Base-by-base conservation (phyloP, 2,329 filamentous ascomycete species). In the Monilinia fructicola region DNA sequence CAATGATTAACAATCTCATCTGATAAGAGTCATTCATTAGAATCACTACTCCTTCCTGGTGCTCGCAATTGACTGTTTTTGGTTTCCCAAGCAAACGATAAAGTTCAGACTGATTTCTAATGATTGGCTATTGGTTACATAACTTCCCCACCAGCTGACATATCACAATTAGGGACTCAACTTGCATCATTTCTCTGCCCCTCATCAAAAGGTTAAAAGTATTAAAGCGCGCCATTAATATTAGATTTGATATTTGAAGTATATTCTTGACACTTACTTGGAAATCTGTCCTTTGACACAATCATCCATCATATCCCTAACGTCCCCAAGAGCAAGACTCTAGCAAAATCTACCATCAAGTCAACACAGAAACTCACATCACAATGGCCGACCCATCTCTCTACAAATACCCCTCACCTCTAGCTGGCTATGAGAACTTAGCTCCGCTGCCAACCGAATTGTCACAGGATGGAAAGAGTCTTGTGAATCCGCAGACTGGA, bases 401-500 rank as follows among this genome's bases (percentile, higher is more conserved):
- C 28, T 85, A 82, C 74, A 77, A 75, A 0, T 85, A 83, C 70
- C 79, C 82, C 12, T 85, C 80, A 11, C 84, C 84, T 2, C 75
- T 86, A 0, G 76, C 79, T 70, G 84, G 83, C 31, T 85, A 81
- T 67, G 80, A 83, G 68, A 77, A 79, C 62, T 76, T 79, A 2
- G 76, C 80, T 28, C 80, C 82, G 1, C 77, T 87, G 0, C 73
- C 82, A 26, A 77, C 81, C 4, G 74, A 75, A 64, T 71, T 69
- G 50, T 69, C 82, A 56, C 85, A 84, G 48, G 91, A 97, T 76
- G 91, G 91, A 58, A 96, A 96, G 79, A 92, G 90, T 60, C 85
- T 86, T 71, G 81, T 85, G 64, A 96, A 96, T 73, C 86, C 86
- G 0, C 81, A 85, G 42, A 81, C 85, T 0, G 84, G 83, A 1